Evolutionary conservation across 371 early-diverging fungal genomes (phyloP).

Genomic region (Smittium mucronatum): DNA sequence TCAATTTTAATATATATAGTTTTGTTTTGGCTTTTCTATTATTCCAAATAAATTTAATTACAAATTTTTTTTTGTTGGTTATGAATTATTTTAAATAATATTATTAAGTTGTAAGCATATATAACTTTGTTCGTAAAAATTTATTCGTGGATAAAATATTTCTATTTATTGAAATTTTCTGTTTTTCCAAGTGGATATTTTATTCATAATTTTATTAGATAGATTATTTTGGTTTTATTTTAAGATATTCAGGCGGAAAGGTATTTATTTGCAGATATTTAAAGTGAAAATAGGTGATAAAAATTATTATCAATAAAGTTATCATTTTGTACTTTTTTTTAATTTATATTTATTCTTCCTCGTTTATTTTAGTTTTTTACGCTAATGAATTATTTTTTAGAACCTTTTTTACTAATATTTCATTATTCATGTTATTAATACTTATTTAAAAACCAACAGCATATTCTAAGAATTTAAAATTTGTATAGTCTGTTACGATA

Average conservation of each 20-base stretch:
- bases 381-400: conserved; percentile 6
- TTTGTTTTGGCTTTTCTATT: conserved; percentile 6
- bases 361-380: conserved; percentile 10
- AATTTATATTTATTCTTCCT: conserved; percentile 10
- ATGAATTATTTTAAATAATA: not conserved
- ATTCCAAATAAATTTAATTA: conserved; percentile 6
- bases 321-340: not conserved
- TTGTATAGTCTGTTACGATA: not conserved
- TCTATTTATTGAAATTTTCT: conserved; percentile 3
- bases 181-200: not conserved
- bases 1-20: not conserved
- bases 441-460: conserved; percentile 13
- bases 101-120: not conserved
- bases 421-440: not conserved
- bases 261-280: conserved; percentile 5
- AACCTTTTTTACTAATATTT: not conserved
- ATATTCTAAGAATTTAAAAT: conserved; percentile 6
- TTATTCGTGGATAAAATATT: conserved; percentile 2
- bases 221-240: not conserved
- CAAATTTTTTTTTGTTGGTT: not conserved
- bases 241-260: not conserved
- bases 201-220: not conserved
- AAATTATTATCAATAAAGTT: not conserved
- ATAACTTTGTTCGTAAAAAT: conserved; percentile 8
- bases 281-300: not conserved